These are phyloP conservation scores for Fusarium sp. DNA, from an alignment of 2,329 filamentous ascomycete genomes.

Conservation along the genomic window DNA sequence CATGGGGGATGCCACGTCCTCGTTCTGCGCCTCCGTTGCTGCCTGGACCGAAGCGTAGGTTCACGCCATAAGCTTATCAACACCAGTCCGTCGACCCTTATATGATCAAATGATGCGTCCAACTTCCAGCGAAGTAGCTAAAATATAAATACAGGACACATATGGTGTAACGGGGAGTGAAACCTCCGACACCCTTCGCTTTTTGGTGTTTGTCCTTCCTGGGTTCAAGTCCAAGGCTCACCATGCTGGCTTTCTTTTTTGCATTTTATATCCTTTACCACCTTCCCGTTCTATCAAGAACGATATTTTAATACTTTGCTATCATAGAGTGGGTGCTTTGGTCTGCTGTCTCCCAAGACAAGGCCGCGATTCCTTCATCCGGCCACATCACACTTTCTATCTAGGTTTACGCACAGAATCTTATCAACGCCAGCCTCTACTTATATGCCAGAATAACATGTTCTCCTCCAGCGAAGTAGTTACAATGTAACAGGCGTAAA, in stretches of 20 bases:
- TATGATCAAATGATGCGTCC: neutral
- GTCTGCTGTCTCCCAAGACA: no score
- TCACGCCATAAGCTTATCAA: neutral
- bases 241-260: neutral
- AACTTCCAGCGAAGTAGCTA: constrained; percentile 7
- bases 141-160: neutral
- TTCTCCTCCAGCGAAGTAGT: neutral
- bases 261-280: neutral
- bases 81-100: neutral
- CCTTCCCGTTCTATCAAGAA: no score
- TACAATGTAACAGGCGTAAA: neutral
- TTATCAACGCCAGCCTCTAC: neutral
- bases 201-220: neutral
- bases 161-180: neutral
- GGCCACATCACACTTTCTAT: neutral
- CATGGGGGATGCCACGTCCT: neutral
- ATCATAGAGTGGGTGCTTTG: neutral
- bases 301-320: neutral
- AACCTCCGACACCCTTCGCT: neutral
- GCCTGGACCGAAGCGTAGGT: neutral
- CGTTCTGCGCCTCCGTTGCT: neutral
- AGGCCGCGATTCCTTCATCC: neutral
- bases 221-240: neutral
- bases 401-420: neutral
- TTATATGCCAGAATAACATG: neutral